Conservation (phyloP, 345 rosid species). For the Arabidopsis thaliana region TAIR10.1 NC_003074.8:7876501-7877000, state of each 20-base stretch:
- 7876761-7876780: slow-evolving; percentile 85
- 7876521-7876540: slow-evolving; percentile 71
- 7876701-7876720: slow-evolving; percentile 93
- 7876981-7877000: slow-evolving; percentile 79
- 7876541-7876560: slow-evolving; percentile 68
- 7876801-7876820: slow-evolving; percentile 68
- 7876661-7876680: slow-evolving; percentile 85
- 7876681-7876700: slow-evolving; percentile 91
- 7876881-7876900: slow-evolving; percentile 74
- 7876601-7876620: slow-evolving; percentile 85
- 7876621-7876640: slow-evolving; percentile 96
- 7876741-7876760: slow-evolving; percentile 63
- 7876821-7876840: slow-evolving; percentile 61
- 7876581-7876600: slow-evolving; percentile 86
- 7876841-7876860: slow-evolving; percentile 72
- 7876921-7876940: slow-evolving; percentile 60
- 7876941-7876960: slow-evolving; percentile 89
- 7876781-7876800: slow-evolving; percentile 77
- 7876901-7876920: slow-evolving; percentile 59
- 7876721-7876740: slow-evolving; percentile 71
- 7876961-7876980: slow-evolving; percentile 98
- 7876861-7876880: slow-evolving; percentile 75
- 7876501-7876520: slow-evolving; percentile 72
- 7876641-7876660: slow-evolving; percentile 96
- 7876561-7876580: slow-evolving; percentile 65